Evolutionary conservation across 2,329 filamentous ascomycete species (phyloP).

Genomic region (Penicillium sclerotigenum): DNA sequence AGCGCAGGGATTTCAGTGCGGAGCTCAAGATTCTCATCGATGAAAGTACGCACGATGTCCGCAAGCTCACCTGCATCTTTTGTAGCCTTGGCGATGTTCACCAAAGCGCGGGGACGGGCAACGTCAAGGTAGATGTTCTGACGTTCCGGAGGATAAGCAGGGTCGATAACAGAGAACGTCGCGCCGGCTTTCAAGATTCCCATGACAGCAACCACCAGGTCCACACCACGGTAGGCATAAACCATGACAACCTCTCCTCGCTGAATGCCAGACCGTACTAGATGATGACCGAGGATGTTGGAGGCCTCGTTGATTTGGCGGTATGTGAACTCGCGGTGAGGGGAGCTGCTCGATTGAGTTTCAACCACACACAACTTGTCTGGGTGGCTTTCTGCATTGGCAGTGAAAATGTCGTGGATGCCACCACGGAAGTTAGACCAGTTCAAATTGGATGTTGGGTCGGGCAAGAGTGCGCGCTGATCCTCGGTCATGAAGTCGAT

Average conservation of each 20-base stretch:
- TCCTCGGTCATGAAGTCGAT: constrained; percentile 44
- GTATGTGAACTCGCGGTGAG: constrained; percentile 73
- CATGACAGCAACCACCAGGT: constrained; percentile 76
- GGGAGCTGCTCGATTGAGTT: constrained; percentile 51
- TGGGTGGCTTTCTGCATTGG: constrained; percentile 62
- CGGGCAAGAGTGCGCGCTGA: constrained; percentile 36
- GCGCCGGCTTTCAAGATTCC: constrained; percentile 63
- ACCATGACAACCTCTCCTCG: constrained; percentile 91
- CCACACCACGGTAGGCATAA: constrained; percentile 78
- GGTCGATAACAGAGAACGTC: constrained; percentile 66
- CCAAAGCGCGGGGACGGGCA: constrained; percentile 67
- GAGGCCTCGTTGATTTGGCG: constrained; percentile 80
- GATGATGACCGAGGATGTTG: constrained; percentile 74
- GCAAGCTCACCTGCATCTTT: constrained; percentile 64
- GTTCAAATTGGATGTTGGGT: constrained; percentile 45
- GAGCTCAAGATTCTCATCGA: constrained; percentile 68
- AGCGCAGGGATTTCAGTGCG: constrained; percentile 73
- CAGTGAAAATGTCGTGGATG: constrained; percentile 45
- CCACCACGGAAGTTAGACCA: constrained; percentile 47
- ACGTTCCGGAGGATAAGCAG: constrained; percentile 73
- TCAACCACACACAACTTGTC: constrained; percentile 67
- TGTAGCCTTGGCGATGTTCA: constrained; percentile 70
- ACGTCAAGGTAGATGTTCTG: constrained; percentile 83
- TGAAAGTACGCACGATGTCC: constrained; percentile 61
- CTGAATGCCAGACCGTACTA: constrained; percentile 68